These are phyloP conservation scores for Boletus subcaerulescens DNA, from an alignment of 768 basidiomycete species.

Conservation along the genomic window DNA sequence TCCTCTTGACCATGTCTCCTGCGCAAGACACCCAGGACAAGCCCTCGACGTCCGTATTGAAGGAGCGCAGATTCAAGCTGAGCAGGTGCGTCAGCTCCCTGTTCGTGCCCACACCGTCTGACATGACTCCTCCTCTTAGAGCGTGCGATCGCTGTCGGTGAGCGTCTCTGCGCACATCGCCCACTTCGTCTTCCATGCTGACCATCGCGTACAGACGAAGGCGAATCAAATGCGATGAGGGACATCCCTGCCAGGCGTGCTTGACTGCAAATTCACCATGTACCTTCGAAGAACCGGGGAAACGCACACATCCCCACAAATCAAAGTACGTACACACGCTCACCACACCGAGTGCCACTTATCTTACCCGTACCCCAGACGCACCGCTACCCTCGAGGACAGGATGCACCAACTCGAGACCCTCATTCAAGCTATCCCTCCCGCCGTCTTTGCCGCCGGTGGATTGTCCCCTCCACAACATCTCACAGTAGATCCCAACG, in stretches of 20 bases:
- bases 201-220: constrained; percentile 50
- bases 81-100: constrained; percentile 55
- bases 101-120: too few species aligned
- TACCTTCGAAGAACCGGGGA: constrained; percentile 85
- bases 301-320: constrained; percentile 83
- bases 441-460: constrained; percentile 70
- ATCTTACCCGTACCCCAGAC: constrained; percentile 38
- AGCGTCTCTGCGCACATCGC: constrained; percentile 30
- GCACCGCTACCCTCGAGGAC: constrained; percentile 81
- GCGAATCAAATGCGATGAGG: constrained; percentile 86
- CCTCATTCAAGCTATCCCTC: constrained; percentile 80
- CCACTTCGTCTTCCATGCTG: not conserved
- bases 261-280: constrained; percentile 78
- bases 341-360: constrained; percentile 3
- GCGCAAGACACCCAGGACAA: constrained; percentile 42
- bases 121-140: constrained; percentile 34
- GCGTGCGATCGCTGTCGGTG: constrained; percentile 91
- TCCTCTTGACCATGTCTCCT: constrained; percentile 27
- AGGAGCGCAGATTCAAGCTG: constrained; percentile 83
- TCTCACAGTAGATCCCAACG: constrained; percentile 33
- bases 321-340: constrained; percentile 62
- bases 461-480: constrained; percentile 37
- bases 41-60: constrained; percentile 50
- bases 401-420: constrained; percentile 87
- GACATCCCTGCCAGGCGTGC: constrained; percentile 86